A percentile compares a stretch with the other conserved stretches of the same genome.
Evolutionary conservation across 164 flowering plant species (phyloP).

Genomic region (Nymphaea thermarum): DNA sequence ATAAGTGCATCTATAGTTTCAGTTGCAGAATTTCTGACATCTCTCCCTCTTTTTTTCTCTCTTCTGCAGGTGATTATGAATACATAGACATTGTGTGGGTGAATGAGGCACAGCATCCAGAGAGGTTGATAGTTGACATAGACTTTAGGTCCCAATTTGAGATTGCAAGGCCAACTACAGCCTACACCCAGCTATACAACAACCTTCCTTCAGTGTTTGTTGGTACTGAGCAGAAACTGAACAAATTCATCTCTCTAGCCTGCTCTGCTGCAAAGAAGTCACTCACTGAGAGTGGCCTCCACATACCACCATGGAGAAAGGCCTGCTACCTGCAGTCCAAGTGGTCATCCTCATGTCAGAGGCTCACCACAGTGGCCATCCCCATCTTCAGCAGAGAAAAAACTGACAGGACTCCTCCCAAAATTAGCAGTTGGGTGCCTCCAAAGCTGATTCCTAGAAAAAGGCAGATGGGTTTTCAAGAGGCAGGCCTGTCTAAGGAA

Average conservation of each 20-base stretch:
- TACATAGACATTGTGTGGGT: constrained; percentile 29
- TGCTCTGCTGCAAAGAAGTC: constrained; percentile 43
- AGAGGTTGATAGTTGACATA: constrained; percentile 44
- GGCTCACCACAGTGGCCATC: constrained; percentile 2
- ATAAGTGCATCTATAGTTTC: background rate
- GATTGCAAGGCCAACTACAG: constrained; percentile 43
- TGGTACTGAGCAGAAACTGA: constrained; percentile 33
- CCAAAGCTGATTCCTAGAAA: constrained; percentile 22
- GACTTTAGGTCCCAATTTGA: constrained; percentile 63
- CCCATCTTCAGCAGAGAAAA: constrained; percentile 4
- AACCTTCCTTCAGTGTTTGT: constrained; percentile 39
- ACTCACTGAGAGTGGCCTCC: constrained; percentile 38
- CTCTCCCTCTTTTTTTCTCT: background rate
- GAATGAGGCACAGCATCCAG: constrained; percentile 4
- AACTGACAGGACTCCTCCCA: constrained; percentile 6
- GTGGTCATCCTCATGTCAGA: constrained; percentile 24
- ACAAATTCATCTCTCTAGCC: constrained; percentile 26
- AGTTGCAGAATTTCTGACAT: background rate
- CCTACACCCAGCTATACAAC: constrained; percentile 28
- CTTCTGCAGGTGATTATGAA: constrained; percentile 39
- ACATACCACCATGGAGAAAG: constrained; percentile 62
- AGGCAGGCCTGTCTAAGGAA: constrained; percentile 27
- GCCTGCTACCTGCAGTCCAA: constrained; percentile 40
- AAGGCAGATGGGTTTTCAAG: constrained; percentile 14
- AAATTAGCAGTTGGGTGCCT: constrained; percentile 19